These are phyloP conservation scores for Vitis hybrid DNA, from an alignment of 177 flowering plant species.

Conservation along the genomic window DNA sequence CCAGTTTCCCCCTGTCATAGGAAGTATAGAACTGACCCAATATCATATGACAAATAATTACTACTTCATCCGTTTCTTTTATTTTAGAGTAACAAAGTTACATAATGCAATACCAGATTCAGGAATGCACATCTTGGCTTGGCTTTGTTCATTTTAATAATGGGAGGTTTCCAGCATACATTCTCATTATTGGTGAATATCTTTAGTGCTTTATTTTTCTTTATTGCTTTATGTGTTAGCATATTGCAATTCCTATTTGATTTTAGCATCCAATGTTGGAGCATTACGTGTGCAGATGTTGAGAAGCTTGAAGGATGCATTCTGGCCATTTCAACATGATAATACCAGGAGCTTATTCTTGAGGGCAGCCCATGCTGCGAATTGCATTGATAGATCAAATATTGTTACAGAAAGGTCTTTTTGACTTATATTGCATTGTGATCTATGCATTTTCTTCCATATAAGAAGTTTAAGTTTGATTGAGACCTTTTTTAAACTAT, in stretches of 20 bases:
- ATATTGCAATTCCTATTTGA: neutral
- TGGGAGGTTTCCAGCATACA: neutral
- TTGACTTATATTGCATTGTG: conserved; percentile 8
- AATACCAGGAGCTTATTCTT: conserved; percentile 58
- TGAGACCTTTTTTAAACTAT: neutral
- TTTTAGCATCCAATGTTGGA: neutral
- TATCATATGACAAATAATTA: too few relatives aligned
- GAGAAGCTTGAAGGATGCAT: conserved; percentile 63
- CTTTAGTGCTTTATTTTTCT: neutral
- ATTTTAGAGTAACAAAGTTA: too few relatives aligned
- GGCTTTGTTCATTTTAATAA: neutral
- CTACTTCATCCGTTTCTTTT: too few relatives aligned
- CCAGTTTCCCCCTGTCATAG: too few relatives aligned
- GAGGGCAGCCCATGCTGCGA: conserved; percentile 74
- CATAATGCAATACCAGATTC: neutral
- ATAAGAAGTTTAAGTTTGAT: neutral
- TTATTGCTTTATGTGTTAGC: neutral
- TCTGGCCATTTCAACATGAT: conserved; percentile 83
- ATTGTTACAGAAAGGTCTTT: conserved; percentile 44
- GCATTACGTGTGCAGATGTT: conserved; percentile 45
- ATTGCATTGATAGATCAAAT: conserved; percentile 40
- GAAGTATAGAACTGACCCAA: too few relatives aligned
- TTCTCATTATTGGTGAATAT: neutral
- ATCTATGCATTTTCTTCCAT: conserved; percentile 8
- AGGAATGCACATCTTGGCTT: neutral